These are phyloP conservation scores for Astrothelium macrocarpum DNA, from an alignment of 495 filamentous ascomycete species.

Conservation along the genomic window DNA sequence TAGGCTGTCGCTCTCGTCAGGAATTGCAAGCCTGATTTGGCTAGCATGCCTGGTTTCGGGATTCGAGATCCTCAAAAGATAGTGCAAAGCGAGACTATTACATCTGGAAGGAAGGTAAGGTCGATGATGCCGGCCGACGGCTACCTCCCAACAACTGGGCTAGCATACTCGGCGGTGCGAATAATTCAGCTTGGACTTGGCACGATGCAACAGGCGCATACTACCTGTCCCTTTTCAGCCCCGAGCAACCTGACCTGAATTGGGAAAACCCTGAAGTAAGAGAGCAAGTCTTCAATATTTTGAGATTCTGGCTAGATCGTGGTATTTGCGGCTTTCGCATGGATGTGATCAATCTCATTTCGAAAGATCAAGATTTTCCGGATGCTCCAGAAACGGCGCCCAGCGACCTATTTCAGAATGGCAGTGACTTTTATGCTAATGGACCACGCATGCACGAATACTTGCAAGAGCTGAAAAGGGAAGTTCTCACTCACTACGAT, in stretches of 20 bases:
- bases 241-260: constrained; percentile 32
- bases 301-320: constrained; percentile 29
- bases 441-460: constrained; percentile 31
- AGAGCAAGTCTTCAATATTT: constrained; percentile 24
- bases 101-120: constrained; percentile 29
- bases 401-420: constrained; percentile 14
- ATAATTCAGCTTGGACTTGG: constrained; percentile 22
- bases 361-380: constrained; percentile 22
- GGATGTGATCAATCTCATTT: constrained; percentile 29
- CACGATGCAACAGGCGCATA: constrained; percentile 31
- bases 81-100: constrained; percentile 29
- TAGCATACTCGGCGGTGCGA: constrained; percentile 20
- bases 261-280: constrained; percentile 26
- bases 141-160: constrained; percentile 30
- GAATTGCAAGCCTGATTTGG: neutral
- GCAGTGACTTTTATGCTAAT: constrained; percentile 22
- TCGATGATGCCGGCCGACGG: constrained; percentile 23
- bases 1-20: neutral
- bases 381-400: constrained; percentile 27
- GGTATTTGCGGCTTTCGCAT: constrained; percentile 33
- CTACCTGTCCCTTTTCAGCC: constrained; percentile 30
- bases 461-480: constrained; percentile 25
- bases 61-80: constrained; percentile 21
- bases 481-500: constrained; percentile 15
- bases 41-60: constrained; percentile 27